Evolutionary conservation across 2,329 filamentous ascomycete genomes (phyloP), one percentile per base, ranked within the genome.

Genomic region (Paraphaeosphaeria minitans): DNA sequence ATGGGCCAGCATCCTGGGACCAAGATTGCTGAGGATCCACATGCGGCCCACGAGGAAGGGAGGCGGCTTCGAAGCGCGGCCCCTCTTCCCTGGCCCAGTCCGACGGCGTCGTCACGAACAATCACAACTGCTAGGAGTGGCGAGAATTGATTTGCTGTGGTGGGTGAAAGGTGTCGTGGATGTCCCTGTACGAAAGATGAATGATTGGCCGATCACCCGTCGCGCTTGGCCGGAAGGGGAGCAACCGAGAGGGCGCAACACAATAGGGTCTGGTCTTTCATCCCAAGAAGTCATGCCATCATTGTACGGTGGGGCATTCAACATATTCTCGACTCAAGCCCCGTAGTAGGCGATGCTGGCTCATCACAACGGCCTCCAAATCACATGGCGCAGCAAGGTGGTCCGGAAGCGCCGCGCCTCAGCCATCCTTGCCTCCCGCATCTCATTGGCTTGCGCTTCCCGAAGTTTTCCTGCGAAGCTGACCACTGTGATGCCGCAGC

Each of bases 351-450:
- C 51, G 50, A 53, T 55, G 39, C 24, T 19, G 64, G 62, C 68
- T 68, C 63, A 70, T 68, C 60, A 67, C 59, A 52, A 39, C 42
- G 13, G 59, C 56, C 61, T 56, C 66, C 69, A 67, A 70, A 70
- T 68, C 66, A 70, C 58, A 63, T 65, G 62, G 67, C 60, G 60
- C 37, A 57, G 52, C 57, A 56, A 56, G 56, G 41, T 53, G 47
- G 50, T 53, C 53, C 57, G 65, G 63, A 64, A 65, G 65, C 70
- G 61, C 62, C 59, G 56, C 50, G 41, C 33, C 57, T 55, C 55
- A 59, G 56, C 58, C 50, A 67, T 64, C 69, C 69, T 59, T 47
- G 69, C 58, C 53, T 67, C 55, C 53, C 54, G 54, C 27, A 35
- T 43, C 56, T 61, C 55, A 74, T 74, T 73, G 66, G 72, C 56